Conservation (phyloP, 2,329 filamentous ascomycete genomes). For the Mollisia scopiformis region DNA sequence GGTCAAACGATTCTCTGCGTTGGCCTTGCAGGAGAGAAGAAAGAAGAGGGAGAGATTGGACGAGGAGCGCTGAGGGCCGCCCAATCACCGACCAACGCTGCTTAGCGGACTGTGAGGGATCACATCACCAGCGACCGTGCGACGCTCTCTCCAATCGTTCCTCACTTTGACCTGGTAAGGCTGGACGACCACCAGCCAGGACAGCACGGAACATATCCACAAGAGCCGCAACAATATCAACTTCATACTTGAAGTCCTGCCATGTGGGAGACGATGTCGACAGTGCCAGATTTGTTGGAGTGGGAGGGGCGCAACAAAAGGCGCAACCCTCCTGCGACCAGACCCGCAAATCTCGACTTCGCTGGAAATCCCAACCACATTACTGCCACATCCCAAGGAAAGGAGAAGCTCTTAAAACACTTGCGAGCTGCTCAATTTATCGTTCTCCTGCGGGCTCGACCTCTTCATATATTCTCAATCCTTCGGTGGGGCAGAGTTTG, state of each 20-base stretch:
- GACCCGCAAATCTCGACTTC: slow-evolving; percentile 14
- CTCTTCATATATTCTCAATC: slow-evolving; percentile 22
- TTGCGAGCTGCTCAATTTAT: not conserved
- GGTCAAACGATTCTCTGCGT: slow-evolving; percentile 14
- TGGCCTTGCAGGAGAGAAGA: slow-evolving; percentile 7
- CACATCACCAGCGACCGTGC: slow-evolving; percentile 1
- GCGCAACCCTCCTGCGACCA: slow-evolving; percentile 14
- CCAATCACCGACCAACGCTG: slow-evolving; percentile 20
- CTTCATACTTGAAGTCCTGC: slow-evolving; percentile 8
- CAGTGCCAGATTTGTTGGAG: slow-evolving; percentile 17
- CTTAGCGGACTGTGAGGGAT: slow-evolving; percentile 1
- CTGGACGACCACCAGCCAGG: slow-evolving; percentile 19
- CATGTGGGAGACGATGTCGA: slow-evolving; percentile 15
- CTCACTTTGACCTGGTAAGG: slow-evolving; percentile 22
- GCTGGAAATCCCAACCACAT: slow-evolving; percentile 10
- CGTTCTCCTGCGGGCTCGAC: slow-evolving; percentile 4
- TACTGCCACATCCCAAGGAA: not conserved
- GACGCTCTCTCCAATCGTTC: slow-evolving; percentile 22
- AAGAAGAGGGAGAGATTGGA: not conserved
- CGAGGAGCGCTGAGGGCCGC: not conserved
- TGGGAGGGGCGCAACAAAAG: slow-evolving; percentile 4
- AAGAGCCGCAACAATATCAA: slow-evolving; percentile 20
- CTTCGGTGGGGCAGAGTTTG: slow-evolving; percentile 22
- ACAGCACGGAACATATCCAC: not conserved
- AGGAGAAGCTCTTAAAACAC: not conserved